Base-by-base conservation (phyloP, 2,329 filamentous ascomycete species). In the Penicillium sp. region DNA sequence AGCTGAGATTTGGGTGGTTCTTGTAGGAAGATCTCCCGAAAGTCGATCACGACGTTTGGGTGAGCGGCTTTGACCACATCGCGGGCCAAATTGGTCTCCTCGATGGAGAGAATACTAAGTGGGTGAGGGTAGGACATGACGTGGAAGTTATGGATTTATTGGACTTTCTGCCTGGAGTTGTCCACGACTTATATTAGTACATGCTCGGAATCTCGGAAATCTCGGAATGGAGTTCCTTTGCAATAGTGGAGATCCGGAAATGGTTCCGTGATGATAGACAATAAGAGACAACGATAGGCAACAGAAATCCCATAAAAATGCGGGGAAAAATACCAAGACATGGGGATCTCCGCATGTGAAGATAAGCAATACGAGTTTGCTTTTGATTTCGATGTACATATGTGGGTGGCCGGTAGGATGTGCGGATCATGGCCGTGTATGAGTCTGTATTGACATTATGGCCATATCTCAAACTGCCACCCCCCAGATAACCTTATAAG, bases 1-100 rank as follows among this genome's bases (percentile, higher is more conserved):
- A 78, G 67, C n/a, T 71, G 60, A 21, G 67, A 64, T 53, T 79
- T 79, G 21, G 70, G 65, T 1, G 76, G 76, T 55, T 79, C 76
- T 31, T 75, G 66, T 0, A 78, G 65, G 53, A 68, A 77, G 26
- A 78, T 78, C 53, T 76, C 74, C 1, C 75, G 69, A 57, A 78
- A 78, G 42, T 66, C 63, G 22, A 69, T 61, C 22, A 68, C 58
- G 4, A 62, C 62, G 34, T 61, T 51, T 3, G 65, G 62, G 34
- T 68, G 61, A 10, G 54, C 53, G 3, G 58, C 60, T 19, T 61
- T 45, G 28, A 69, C 57, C 10, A 68, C 55, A 43, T 68, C 64
- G 37, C 66, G 65, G n/a, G 66, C 66, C 24, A 61, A 34, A 43
- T 66, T 66, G 33, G 61, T 67, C 53, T 69, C 66, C 28, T 56